Percentiles rank a stretch among this genome's conserved stretches.
phyloP scores from a whole-genome alignment of 441 rosid genomes.

The Arabidopsis lyrata region DNA sequence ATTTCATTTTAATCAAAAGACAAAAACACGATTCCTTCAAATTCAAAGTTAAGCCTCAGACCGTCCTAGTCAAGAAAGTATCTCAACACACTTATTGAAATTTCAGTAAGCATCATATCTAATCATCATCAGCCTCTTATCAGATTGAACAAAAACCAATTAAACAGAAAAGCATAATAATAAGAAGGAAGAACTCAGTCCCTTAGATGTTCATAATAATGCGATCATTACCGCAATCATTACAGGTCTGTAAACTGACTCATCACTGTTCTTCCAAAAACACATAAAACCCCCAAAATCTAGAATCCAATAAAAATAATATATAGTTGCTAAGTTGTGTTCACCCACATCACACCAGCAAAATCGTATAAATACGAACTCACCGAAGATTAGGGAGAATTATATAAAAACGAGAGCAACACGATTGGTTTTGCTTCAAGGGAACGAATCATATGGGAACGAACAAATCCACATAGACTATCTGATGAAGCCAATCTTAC shows the following conservation, averaged over 20 bases:
- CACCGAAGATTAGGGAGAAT: background rate
- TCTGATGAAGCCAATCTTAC: constrained; percentile 67
- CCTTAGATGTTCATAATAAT: constrained; percentile 84
- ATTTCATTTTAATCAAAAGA: too few relatives aligned
- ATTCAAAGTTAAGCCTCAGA: background rate
- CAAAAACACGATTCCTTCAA: background rate
- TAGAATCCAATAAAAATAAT: background rate
- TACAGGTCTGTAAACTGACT: constrained; percentile 83
- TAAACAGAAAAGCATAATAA: background rate
- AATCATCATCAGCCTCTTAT: background rate
- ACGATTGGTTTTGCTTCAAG: constrained; percentile 71
- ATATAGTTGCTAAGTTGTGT: constrained; percentile 48
- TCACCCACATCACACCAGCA: background rate
- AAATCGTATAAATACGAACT: background rate
- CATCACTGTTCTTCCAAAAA: constrained; percentile 55
- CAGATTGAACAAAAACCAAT: background rate
- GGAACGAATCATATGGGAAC: constrained; percentile 85
- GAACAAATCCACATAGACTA: constrained; percentile 66
- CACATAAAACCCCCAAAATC: background rate
- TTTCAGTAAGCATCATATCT: background rate
- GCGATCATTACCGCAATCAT: constrained; percentile 91
- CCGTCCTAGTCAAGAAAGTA: background rate
- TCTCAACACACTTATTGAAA: background rate
- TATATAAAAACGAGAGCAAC: constrained; percentile 44
- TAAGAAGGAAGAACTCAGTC: constrained; percentile 61